Percentiles rank a stretch among this genome's conserved stretches.
Evolutionary conservation across 179 eudicot species (phyloP).

Genomic region (Drosera spatulata): DNA sequence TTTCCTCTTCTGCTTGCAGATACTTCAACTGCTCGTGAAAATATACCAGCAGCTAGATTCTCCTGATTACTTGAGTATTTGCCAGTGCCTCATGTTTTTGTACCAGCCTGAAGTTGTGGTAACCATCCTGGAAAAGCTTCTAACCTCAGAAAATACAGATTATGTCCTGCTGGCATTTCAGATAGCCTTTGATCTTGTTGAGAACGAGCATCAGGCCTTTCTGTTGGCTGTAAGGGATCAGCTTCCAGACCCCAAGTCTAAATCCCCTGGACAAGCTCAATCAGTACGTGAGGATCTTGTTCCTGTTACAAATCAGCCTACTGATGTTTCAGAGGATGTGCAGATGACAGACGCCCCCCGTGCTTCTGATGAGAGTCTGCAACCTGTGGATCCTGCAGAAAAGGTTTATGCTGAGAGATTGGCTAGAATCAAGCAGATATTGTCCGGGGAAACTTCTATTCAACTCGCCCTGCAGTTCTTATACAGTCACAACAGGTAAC

Average conservation of each 20-base stretch:
- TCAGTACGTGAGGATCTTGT: conserved; percentile 38
- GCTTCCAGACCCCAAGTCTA: conserved; percentile 46
- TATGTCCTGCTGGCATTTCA: conserved; percentile 87
- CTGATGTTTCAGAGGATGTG: conserved; percentile 53
- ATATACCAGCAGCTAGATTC: conserved; percentile 75
- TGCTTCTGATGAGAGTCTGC: conserved; percentile 14
- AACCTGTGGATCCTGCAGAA: conserved; percentile 58
- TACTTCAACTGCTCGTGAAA: conserved; percentile 76
- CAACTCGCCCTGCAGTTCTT: conserved; percentile 82
- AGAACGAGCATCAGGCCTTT: conserved; percentile 97
- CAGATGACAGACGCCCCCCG: conserved; percentile 62
- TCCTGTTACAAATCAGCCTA: conserved; percentile 32
- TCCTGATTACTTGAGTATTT: conserved; percentile 87
- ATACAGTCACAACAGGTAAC: conserved; percentile 91
- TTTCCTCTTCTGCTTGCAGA: conserved; percentile 28
- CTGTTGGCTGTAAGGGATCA: conserved; percentile 68
- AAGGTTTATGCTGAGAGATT: conserved; percentile 62
- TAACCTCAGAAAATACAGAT: conserved; percentile 61
- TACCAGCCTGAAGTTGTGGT: conserved; percentile 73
- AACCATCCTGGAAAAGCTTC: conserved; percentile 67
- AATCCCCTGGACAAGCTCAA: conserved; percentile 29
- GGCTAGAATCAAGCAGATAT: conserved; percentile 62
- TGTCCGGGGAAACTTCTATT: conserved; percentile 95
- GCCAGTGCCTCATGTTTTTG: conserved; percentile 95
- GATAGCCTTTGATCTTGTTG: conserved; percentile 90